phyloP scores from a whole-genome alignment of 164 flowering plant species.

The Vitis rotundifolia region DNA sequence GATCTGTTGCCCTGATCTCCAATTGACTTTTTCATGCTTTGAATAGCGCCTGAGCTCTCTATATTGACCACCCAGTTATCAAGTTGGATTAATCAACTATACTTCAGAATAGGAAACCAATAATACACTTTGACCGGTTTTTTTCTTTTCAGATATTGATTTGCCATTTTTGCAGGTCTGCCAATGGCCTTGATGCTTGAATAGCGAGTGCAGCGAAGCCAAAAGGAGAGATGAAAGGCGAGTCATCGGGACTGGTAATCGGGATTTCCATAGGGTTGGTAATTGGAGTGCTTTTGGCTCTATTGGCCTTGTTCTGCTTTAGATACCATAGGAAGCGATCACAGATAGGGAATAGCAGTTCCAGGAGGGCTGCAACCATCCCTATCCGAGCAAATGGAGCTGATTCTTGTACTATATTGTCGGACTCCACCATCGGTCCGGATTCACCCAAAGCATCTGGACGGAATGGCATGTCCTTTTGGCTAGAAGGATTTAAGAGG shows the following conservation, averaged over 20 bases:
- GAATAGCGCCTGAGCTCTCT: background rate
- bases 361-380: slow-evolving; percentile 68
- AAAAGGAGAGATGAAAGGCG: slow-evolving; percentile 58
- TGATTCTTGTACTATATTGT: slow-evolving; percentile 68
- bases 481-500: slow-evolving; percentile 76
- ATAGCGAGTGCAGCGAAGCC: slow-evolving; percentile 14
- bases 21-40: slow-evolving; percentile 3
- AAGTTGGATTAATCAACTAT: background rate
- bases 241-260: slow-evolving; percentile 73
- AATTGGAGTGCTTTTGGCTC: slow-evolving; percentile 79
- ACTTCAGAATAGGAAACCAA: no score
- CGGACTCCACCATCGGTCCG: slow-evolving; percentile 81
- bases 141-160: slow-evolving; percentile 7
- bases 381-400: slow-evolving; percentile 84
- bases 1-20: background rate
- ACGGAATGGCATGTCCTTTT: slow-evolving; percentile 44
- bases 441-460: slow-evolving; percentile 74
- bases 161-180: slow-evolving; percentile 25
- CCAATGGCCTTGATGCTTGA: slow-evolving; percentile 23
- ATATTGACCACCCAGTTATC: background rate
- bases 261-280: slow-evolving; percentile 92
- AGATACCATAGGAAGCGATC: slow-evolving; percentile 67
- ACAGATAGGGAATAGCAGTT: slow-evolving; percentile 88
- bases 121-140: background rate
- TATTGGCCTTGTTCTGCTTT: slow-evolving; percentile 61